phyloP scores from a whole-genome alignment of 202 grass and related monocot genomes.

The Schoenoplectus tabernaemontani region DNA sequence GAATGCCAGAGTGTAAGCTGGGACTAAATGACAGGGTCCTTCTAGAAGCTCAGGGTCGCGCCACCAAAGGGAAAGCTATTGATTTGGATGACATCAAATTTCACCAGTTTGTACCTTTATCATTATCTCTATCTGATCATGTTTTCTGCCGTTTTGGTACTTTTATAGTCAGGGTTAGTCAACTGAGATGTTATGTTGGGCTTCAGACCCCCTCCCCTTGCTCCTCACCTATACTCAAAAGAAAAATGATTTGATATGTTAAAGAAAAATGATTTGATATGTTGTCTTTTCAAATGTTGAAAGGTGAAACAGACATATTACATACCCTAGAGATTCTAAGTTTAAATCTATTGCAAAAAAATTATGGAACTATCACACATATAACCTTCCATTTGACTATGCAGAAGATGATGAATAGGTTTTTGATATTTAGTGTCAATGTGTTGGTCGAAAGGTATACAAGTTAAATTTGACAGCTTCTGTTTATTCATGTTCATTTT shows the following conservation, averaged over 20 bases:
- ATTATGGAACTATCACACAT: not conserved
- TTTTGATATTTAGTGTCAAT: too few species aligned
- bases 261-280: too few species aligned
- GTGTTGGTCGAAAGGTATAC: too few species aligned
- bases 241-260: too few species aligned
- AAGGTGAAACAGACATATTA: too few species aligned
- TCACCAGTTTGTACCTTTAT: conserved; percentile 49
- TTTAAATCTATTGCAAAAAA: not conserved
- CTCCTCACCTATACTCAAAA: too few species aligned
- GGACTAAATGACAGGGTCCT: conserved; percentile 95
- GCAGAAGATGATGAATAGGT: not conserved
- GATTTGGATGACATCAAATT: conserved; percentile 99
- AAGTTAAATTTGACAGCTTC: not conserved
- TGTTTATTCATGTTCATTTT: conserved; percentile 1
- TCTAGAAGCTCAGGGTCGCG: conserved; percentile 93
- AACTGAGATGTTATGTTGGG: not conserved
- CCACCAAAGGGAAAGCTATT: conserved; percentile 98
- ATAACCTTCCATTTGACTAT: not conserved
- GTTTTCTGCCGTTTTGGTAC: not conserved
- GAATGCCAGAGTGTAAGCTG: conserved; percentile 99
- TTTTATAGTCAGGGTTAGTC: not conserved
- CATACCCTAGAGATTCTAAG: not conserved
- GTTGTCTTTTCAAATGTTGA: too few species aligned
- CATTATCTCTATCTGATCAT: conserved; percentile 7
- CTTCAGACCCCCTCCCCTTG: too few species aligned